phyloP scores from a whole-genome alignment of 208 protist species.

The Crithidia thermophila region DNA sequence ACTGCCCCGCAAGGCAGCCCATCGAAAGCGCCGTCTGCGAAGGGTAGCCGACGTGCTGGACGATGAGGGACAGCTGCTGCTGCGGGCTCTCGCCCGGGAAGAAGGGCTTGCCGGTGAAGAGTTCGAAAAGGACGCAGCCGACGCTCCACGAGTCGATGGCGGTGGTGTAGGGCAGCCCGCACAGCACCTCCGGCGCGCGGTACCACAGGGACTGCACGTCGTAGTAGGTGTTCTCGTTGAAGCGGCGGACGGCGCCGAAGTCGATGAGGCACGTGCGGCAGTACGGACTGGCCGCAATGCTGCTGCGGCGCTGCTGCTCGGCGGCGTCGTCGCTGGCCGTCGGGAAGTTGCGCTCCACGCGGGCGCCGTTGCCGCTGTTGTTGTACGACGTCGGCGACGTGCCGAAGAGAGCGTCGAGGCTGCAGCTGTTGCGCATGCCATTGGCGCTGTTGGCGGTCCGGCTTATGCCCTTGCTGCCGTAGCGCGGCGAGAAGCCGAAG shows the following conservation, averaged over 20 bases:
- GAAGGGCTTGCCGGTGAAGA: conserved; percentile 92
- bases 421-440: conserved; percentile 16
- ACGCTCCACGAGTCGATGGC: conserved; percentile 94
- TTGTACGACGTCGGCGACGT: conserved; percentile 16
- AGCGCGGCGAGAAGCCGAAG: conserved; percentile 15
- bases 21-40: conserved; percentile 64
- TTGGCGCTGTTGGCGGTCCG: conserved; percentile 11
- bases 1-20: conserved; percentile 41
- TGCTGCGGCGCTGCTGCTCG: conserved; percentile 3
- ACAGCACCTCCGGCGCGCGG: conserved; percentile 92
- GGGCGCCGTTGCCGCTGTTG: conserved; percentile 15
- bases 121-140: conserved; percentile 92
- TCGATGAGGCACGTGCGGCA: conserved; percentile 94
- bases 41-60: conserved; percentile 88
- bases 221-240: conserved; percentile 95
- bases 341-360: conserved; percentile 17
- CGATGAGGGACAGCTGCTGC: conserved; percentile 92
- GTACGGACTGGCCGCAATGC: conserved; percentile 19
- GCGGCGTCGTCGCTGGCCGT: conserved; percentile 3
- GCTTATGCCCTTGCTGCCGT: conserved; percentile 3
- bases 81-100: conserved; percentile 92
- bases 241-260: conserved; percentile 97
- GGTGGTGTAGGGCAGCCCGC: conserved; percentile 90
- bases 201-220: conserved; percentile 97
- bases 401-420: conserved; percentile 28